Conservation (phyloP, 1,139 yeast genomes). For the Zygosaccharomyces sapae region DNA sequence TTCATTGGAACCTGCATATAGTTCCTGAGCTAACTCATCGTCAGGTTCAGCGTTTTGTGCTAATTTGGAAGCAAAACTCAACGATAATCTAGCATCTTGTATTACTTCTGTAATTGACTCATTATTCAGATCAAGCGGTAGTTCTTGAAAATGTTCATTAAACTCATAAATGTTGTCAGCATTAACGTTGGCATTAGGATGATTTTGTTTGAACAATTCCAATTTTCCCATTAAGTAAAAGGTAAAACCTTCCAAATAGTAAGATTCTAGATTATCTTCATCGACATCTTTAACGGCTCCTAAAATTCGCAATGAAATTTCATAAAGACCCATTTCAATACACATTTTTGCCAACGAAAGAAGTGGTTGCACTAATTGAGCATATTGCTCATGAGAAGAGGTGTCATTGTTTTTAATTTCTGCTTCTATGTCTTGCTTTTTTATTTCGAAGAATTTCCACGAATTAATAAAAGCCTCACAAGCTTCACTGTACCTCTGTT, state of each 20-base stretch:
- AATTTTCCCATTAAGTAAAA: slow-evolving; percentile 56
- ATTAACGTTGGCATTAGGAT: slow-evolving; percentile 22
- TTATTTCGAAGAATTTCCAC: slow-evolving; percentile 62
- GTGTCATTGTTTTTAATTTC: slow-evolving; percentile 41
- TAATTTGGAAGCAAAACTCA: slow-evolving; percentile 53
- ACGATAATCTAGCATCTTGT: slow-evolving; percentile 49
- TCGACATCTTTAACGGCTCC: slow-evolving; percentile 66
- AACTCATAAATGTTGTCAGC: slow-evolving; percentile 36
- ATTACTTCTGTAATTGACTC: slow-evolving; percentile 38
- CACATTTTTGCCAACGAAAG: slow-evolving; percentile 68
- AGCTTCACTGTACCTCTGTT: slow-evolving; percentile 74
- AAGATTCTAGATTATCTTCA: slow-evolving; percentile 75
- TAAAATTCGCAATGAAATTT: slow-evolving; percentile 58
- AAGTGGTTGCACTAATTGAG: slow-evolving; percentile 64
- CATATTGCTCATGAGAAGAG: slow-evolving; percentile 47
- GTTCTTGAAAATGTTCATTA: slow-evolving; percentile 49
- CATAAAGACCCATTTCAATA: slow-evolving; percentile 70
- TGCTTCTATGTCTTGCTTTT: slow-evolving; percentile 48
- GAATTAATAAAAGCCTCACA: slow-evolving; percentile 60
- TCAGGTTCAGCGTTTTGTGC: slow-evolving; percentile 35
- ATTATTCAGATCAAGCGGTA: slow-evolving; percentile 37
- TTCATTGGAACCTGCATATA: slow-evolving; percentile 49
- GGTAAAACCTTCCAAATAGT: slow-evolving; percentile 78
- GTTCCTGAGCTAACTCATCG: slow-evolving; percentile 53
- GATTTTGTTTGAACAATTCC: slow-evolving; percentile 28